Evolutionary conservation across 2,329 filamentous ascomycete species (phyloP), one percentile per base, ranked within the genome.

Genomic region (Akanthomyces lecanii): DNA sequence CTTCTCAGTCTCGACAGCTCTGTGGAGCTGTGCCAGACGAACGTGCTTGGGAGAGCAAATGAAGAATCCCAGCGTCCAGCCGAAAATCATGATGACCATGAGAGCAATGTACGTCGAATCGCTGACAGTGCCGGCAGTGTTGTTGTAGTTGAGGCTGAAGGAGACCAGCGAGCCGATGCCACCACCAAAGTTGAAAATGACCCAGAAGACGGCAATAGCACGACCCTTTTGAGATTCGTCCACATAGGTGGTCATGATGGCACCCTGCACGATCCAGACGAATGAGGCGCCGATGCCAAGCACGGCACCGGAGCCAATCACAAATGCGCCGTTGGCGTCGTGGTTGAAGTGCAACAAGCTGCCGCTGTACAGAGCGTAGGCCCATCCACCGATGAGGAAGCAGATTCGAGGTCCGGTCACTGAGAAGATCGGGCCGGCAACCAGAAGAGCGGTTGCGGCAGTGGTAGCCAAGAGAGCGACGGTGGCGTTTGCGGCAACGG

Each of bases 81-180:
- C 81, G 42, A 81, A 70, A 4, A 76, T 67, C 79, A 82, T 83
- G 60, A 82, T 76, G 38, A 75, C 71, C 67, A 82, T 73, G 23
- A 81, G 73, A 23, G 80, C 79, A 42, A 81, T 78, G 65, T 83
- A 83, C 7, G 81, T 84, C 21, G 74, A 76, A 67, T 82, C 73
- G 3, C 77, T 77, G 2, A 83, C 81, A 0, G 80, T 81, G 33
- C 77, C 75, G 36, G 57, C 61, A 2, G 28, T 74, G 23, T 74
- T 78, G 64, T 76, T 58, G 64, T 71, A 80, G 68, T 80, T 81
- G 44, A 79, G 69, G 0, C 76, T 77, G 62, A 81, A 80, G 23
- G 75, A 76, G 5, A 74, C 77, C 3, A 81, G 72, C 1, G 76
- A 76, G 7, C 78, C 78, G 16, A 80, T 74, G 11, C 74, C 76